Percentiles rank a stretch among this genome's conserved stretches.
These are phyloP conservation scores for Penicillium malachiteum DNA, from an alignment of 495 filamentous ascomycete genomes.

Conservation along the genomic window DNA sequence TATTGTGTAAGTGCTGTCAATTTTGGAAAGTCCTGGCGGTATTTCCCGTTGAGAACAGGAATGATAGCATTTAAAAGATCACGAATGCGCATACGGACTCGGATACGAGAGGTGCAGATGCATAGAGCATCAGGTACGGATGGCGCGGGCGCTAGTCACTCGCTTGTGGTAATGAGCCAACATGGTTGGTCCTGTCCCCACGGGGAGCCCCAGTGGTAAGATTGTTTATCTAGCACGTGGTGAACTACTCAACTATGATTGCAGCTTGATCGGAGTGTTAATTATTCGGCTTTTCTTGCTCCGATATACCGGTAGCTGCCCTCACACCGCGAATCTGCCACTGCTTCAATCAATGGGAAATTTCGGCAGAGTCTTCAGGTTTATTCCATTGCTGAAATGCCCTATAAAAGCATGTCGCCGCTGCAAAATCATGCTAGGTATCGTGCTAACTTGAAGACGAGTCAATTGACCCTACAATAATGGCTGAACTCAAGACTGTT, in stretches of 20 bases:
- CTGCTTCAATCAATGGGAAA: not conserved
- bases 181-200: not conserved
- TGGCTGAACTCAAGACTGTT: conserved; percentile 5
- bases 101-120: not conserved
- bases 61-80: not conserved
- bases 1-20: too few species aligned
- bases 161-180: conserved; percentile 5
- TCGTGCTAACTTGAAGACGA: not conserved
- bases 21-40: too few species aligned
- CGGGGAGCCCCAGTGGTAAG: conserved; percentile 2
- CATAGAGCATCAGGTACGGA: not conserved
- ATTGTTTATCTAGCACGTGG: conserved; percentile 7
- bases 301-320: not conserved
- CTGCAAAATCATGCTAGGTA: too few species aligned
- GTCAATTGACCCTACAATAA: conserved; percentile 1
- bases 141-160: conserved; percentile 9
- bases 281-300: not conserved
- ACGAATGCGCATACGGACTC: not conserved
- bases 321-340: not conserved
- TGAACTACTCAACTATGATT: not conserved
- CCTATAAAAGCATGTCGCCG: too few species aligned
- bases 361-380: not conserved
- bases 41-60: not conserved
- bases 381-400: too few species aligned
- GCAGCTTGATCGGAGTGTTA: not conserved